phyloP scores from a whole-genome alignment of 768 basidiomycete species.

The Holtermannia corniformis region DNA sequence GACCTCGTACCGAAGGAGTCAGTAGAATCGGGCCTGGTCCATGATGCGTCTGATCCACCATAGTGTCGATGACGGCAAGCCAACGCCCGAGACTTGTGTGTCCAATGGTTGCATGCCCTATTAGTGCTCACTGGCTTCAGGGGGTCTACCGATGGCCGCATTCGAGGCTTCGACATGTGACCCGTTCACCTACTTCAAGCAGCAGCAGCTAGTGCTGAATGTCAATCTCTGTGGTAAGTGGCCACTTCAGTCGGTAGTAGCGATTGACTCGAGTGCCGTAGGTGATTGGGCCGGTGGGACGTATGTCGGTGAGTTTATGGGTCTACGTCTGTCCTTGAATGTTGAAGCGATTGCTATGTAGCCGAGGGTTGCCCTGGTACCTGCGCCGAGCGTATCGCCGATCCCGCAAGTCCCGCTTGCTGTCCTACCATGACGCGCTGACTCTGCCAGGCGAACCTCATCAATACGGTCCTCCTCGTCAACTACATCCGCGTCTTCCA shows the following conservation, averaged over 20 bases:
- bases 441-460: conserved; percentile 27
- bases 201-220: conserved; percentile 37
- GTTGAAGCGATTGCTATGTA: not conserved
- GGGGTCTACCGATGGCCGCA: conserved; percentile 33
- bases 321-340: not conserved
- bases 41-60: not conserved
- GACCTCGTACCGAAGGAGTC: conserved; percentile 34
- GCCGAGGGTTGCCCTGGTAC: conserved; percentile 34
- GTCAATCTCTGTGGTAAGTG: conserved; percentile 38
- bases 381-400: conserved; percentile 29
- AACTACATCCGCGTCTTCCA: conserved; percentile 37
- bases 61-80: conserved; percentile 16
- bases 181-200: conserved; percentile 30
- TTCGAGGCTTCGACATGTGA: conserved; percentile 35
- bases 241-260: not conserved
- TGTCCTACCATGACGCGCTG: not conserved
- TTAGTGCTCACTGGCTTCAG: conserved; percentile 8
- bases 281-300: conserved; percentile 36
- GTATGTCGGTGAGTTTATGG: conserved; percentile 23
- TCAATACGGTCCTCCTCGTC: conserved; percentile 35
- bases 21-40: not conserved
- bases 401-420: conserved; percentile 20
- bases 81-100: conserved; percentile 22
- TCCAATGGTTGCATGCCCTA: not conserved
- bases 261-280: conserved; percentile 8